Percentiles rank a stretch among this genome's conserved stretches.
These are phyloP conservation scores for Ceratocystis destructans DNA, from an alignment of 2,329 filamentous ascomycete genomes.

Conservation along the genomic window DNA sequence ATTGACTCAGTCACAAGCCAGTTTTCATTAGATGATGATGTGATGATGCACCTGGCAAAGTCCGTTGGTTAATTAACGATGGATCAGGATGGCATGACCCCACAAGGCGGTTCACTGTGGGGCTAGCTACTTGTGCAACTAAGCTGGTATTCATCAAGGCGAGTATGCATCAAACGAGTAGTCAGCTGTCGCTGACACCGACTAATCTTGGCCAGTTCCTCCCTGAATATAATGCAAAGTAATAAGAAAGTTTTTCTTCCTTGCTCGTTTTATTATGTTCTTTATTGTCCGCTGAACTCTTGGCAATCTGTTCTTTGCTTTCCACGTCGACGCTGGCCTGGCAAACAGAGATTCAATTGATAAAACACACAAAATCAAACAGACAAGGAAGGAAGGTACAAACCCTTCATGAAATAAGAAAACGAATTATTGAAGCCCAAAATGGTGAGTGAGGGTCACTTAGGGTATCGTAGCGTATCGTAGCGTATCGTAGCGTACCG, in stretches of 20 bases:
- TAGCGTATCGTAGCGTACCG: too few species aligned
- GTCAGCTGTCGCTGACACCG: neutral
- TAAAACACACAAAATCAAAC: neutral
- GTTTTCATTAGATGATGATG: neutral
- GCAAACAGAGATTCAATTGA: neutral
- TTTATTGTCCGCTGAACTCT: neutral
- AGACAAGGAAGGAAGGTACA: neutral
- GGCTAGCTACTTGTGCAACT: neutral
- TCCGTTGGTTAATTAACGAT: neutral
- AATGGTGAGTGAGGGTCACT: neutral
- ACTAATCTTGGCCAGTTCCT: neutral
- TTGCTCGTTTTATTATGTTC: neutral
- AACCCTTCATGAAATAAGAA: too few species aligned
- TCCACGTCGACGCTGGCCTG: neutral
- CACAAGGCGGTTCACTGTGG: constrained; percentile 2
- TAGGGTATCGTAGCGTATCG: too few species aligned
- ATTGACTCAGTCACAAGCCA: neutral
- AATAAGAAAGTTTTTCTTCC: constrained; percentile 1
- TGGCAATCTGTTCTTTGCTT: neutral
- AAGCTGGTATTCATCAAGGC: neutral
- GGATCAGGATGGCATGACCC: neutral
- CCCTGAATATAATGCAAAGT: neutral
- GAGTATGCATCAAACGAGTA: neutral
- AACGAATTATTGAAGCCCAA: too few species aligned
- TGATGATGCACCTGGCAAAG: constrained; percentile 3